Evolutionary conservation across 257 asterid species (phyloP), one percentile per base, ranked within the genome.

Genomic region (Solanum chmielewskii): DNA sequence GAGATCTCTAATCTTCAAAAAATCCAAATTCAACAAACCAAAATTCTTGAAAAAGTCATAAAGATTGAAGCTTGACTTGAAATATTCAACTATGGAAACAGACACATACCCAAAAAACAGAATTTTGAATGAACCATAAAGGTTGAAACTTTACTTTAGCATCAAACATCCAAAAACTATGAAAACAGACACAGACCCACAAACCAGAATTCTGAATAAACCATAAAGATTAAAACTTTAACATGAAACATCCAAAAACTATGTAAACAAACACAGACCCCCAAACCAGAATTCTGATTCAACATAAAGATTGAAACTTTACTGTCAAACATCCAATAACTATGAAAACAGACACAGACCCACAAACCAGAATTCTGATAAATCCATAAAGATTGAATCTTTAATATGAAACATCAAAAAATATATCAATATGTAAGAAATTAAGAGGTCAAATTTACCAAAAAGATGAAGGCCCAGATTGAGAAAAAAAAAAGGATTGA

Each of bases 11-110:
- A 90, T 88, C 86, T 77, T 88, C 27, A 85, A 85, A 83, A 89
- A 92, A 93, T 92, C 92, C 85, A 89, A 86, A 92, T 86, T 73
- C 89, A 86, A 86, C 80, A 90, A 86, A 90, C 92, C 91, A 89
- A 76, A 92, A 82, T 87, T 93, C 87, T 91, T 89, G 86, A 73
- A 86, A 85, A 68, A 64, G n/a, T 77, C 86, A 78, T 23, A 56
- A 88, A 87, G 90, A 90, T 81, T 87, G 78, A 87, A 89, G 87
- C 90, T 89, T 86, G 86, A 86, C 56, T 87, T 56, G 68, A 87
- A 90, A 66, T 85, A 90, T 88, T 81, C 86, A 84, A 76, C 87
- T 20, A 88, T 73, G 89, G 86, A 87, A 56, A 68, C 86, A 71
- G 84, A 71, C 74, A 27, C 44, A 74, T 16, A 84, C 39, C 87